Conservation (phyloP, 2,329 filamentous ascomycete genomes). For the Shiraia sp. region DNA sequence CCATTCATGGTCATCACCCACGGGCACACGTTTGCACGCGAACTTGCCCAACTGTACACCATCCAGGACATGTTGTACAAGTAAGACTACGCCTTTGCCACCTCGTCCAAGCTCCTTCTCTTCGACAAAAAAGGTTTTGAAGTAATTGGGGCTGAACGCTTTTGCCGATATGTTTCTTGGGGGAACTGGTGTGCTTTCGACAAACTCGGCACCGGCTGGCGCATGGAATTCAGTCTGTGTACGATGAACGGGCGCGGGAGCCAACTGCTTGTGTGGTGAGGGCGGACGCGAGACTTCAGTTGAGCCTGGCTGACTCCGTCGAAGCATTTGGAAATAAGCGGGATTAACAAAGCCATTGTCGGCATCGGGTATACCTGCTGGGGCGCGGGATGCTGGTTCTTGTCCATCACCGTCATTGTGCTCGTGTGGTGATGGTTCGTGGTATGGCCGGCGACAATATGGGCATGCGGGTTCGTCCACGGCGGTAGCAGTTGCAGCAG, state of each 20-base stretch:
- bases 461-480: slow-evolving; percentile 75
- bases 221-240: slow-evolving; percentile 39
- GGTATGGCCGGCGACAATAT: slow-evolving; percentile 79
- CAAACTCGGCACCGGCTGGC: slow-evolving; percentile 55
- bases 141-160: slow-evolving; percentile 91
- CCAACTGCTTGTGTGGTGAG: slow-evolving; percentile 54
- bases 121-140: slow-evolving; percentile 89
- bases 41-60: slow-evolving; percentile 86
- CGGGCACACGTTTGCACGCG: slow-evolving; percentile 95
- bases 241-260: slow-evolving; percentile 34
- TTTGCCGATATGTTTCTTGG: slow-evolving; percentile 69
- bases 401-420: slow-evolving; percentile 38
- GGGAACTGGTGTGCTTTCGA: slow-evolving; percentile 50
- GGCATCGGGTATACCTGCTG: slow-evolving; percentile 34
- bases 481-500: slow-evolving; percentile 56
- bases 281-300: slow-evolving; percentile 52
- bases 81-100: slow-evolving; percentile 89
- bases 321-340: slow-evolving; percentile 94
- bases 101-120: slow-evolving; percentile 84
- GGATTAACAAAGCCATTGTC: slow-evolving; percentile 79
- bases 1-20: slow-evolving; percentile 91
- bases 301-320: slow-evolving; percentile 59
- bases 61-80: slow-evolving; percentile 93
- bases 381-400: slow-evolving; percentile 28
- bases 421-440: slow-evolving; percentile 47